Conservation (phyloP, 352 stramenopile species). For the Phytophthora tubulina region DNA sequence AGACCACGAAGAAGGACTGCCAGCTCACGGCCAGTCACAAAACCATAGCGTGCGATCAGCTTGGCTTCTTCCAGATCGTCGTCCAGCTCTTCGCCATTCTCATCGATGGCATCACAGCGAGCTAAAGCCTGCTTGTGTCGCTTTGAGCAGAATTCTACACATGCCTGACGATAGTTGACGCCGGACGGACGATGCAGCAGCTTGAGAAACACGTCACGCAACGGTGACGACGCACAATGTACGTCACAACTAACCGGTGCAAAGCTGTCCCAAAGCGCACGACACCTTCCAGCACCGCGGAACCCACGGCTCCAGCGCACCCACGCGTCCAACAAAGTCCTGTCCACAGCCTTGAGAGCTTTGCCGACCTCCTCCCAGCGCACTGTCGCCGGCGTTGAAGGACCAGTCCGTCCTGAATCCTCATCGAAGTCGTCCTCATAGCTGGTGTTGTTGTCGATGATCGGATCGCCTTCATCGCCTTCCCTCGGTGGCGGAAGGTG, state of each 20-base stretch:
- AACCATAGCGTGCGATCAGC: constrained; percentile 65
- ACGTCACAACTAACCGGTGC: constrained; percentile 88
- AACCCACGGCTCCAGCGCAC: constrained; percentile 85
- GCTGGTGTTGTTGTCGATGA: constrained; percentile 36
- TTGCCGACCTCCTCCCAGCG: constrained; percentile 87
- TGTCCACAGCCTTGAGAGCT: constrained; percentile 91
- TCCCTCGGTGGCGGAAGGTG: constrained; percentile 68
- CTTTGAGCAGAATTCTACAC: constrained; percentile 70
- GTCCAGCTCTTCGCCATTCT: constrained; percentile 65
- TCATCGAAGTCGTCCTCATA: constrained; percentile 50
- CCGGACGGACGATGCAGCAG: constrained; percentile 85
- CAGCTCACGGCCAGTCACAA: constrained; percentile 66
- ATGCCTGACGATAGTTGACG: constrained; percentile 87
- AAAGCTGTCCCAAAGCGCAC: constrained; percentile 91
- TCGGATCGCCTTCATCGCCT: constrained; percentile 25
- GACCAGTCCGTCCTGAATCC: constrained; percentile 25
- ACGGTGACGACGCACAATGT: constrained; percentile 86
- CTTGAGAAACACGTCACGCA: constrained; percentile 93
- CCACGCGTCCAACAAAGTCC: constrained; percentile 83
- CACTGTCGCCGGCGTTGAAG: constrained; percentile 46
- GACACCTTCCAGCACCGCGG: constrained; percentile 54
- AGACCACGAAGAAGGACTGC: constrained; percentile 63
- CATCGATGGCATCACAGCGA: constrained; percentile 59
- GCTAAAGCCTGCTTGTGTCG: constrained; percentile 70
- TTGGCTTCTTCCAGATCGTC: constrained; percentile 75